These are phyloP conservation scores for Ogataea chonburiensis DNA, from an alignment of 805 yeast genomes.

Conservation along the genomic window DNA sequence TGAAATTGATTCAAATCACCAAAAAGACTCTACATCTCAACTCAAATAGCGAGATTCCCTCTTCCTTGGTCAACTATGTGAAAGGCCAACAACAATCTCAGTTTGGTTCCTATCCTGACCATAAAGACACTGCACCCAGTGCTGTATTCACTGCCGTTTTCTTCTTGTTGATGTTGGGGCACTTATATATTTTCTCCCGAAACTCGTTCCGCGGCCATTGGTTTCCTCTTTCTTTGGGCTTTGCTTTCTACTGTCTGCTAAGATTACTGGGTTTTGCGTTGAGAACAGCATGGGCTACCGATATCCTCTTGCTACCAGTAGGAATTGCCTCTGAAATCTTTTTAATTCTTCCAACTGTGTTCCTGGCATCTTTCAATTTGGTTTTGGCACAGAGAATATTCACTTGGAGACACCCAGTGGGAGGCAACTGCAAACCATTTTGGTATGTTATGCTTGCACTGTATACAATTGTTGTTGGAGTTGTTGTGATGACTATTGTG, in stretches of 20 bases:
- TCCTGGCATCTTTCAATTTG: conserved; percentile 57
- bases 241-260: conserved; percentile 51
- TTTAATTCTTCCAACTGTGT: conserved; percentile 54
- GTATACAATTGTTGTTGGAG: conserved; percentile 53
- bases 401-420: conserved; percentile 75
- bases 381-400: conserved; percentile 70
- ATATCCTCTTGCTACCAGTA: conserved; percentile 41
- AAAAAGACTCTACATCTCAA: conserved; percentile 26
- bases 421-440: conserved; percentile 53
- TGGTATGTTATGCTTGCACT: conserved; percentile 49
- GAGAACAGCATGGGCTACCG: conserved; percentile 59
- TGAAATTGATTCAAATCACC: conserved; percentile 33
- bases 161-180: conserved; percentile 45
- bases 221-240: conserved; percentile 54
- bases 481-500: conserved; percentile 66
- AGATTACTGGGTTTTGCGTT: conserved; percentile 59
- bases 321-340: conserved; percentile 62
- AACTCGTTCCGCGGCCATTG: conserved; percentile 57
- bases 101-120: conserved; percentile 63
- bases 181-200: conserved; percentile 44
- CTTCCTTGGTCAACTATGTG: conserved; percentile 36
- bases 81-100: conserved; percentile 44
- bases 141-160: conserved; percentile 57
- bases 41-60: conserved; percentile 38
- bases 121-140: conserved; percentile 56